A percentile compares a stretch with the other conserved stretches of the same genome.
Conservation (phyloP, 2,329 filamentous ascomycete species). For the Didymellaceae sp. region DNA sequence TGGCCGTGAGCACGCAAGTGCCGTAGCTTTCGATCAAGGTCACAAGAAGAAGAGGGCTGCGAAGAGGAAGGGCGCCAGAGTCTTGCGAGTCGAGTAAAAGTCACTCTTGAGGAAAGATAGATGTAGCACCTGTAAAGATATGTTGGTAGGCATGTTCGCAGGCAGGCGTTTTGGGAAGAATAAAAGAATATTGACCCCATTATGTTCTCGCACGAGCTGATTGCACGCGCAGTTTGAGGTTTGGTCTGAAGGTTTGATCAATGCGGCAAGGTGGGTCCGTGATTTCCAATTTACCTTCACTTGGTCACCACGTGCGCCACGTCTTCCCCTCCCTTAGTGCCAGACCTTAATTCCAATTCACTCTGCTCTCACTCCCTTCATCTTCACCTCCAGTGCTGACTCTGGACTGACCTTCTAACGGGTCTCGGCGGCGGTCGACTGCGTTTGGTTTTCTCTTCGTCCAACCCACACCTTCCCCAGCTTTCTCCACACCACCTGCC, state of each 20-base stretch:
- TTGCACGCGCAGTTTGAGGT: neutral
- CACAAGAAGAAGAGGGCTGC: constrained; percentile 81
- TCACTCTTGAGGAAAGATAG: constrained; percentile 21
- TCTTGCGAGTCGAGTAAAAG: constrained; percentile 73
- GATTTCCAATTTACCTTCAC: constrained; percentile 1
- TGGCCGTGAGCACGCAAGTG: constrained; percentile 80
- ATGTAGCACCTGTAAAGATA: constrained; percentile 41
- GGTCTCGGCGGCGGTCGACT: too few species aligned
- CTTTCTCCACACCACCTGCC: constrained; percentile 14
- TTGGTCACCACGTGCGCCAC: neutral
- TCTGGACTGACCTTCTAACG: neutral
- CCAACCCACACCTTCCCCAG: constrained; percentile 19
- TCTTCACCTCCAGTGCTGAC: neutral
- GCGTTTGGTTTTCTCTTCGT: too few species aligned
- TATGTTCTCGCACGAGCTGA: neutral
- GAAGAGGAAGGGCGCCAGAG: constrained; percentile 75
- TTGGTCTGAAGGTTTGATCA: neutral
- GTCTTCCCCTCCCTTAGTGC: neutral
- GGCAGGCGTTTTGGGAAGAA: constrained; percentile 39
- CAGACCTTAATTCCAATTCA: neutral
- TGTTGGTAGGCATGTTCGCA: constrained; percentile 24
- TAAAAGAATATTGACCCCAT: constrained; percentile 29
- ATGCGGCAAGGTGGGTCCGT: neutral
- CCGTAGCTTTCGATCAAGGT: constrained; percentile 74
- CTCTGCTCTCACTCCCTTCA: neutral